Percentiles rank a stretch among this genome's conserved stretches.
These are phyloP conservation scores for Pezicula neosporulosa DNA, from an alignment of 2,329 filamentous ascomycete species.

Conservation along the genomic window DNA sequence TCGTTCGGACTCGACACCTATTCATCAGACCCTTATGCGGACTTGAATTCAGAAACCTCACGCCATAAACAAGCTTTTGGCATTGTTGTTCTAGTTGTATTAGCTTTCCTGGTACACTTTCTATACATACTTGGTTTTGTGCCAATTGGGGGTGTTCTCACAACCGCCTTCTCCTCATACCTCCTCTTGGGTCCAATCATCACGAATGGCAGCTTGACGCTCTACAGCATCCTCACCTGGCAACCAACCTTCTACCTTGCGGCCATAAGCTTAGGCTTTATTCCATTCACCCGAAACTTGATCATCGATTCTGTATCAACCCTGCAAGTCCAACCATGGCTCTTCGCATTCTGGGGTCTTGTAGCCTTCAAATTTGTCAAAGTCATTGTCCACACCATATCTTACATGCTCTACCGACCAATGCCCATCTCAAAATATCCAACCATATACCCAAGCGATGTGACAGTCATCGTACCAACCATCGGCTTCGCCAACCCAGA, in stretches of 20 bases:
- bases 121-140: no score
- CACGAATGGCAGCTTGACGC: not conserved
- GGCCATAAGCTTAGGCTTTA: not conserved
- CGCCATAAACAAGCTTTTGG: no score
- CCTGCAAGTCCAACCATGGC: not conserved
- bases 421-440: not conserved
- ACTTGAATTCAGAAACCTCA: no score
- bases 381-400: constrained; percentile 13
- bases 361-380: constrained; percentile 17
- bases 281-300: not conserved
- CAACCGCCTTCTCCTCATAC: no score
- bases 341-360: constrained; percentile 2
- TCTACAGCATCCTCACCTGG: not conserved
- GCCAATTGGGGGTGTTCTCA: no score
- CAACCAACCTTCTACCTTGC: not conserved
- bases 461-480: constrained; percentile 20
- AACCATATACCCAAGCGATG: constrained; percentile 8
- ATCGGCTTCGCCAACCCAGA: constrained; percentile 5
- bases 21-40: no score
- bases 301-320: not conserved
- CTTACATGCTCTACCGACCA: constrained; percentile 7
- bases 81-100: no score
- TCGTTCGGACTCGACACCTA: no score
- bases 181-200: not conserved
- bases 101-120: no score